phyloP scores from a whole-genome alignment of 2,329 filamentous ascomycete species.

The Aspergillus sp. region DNA sequence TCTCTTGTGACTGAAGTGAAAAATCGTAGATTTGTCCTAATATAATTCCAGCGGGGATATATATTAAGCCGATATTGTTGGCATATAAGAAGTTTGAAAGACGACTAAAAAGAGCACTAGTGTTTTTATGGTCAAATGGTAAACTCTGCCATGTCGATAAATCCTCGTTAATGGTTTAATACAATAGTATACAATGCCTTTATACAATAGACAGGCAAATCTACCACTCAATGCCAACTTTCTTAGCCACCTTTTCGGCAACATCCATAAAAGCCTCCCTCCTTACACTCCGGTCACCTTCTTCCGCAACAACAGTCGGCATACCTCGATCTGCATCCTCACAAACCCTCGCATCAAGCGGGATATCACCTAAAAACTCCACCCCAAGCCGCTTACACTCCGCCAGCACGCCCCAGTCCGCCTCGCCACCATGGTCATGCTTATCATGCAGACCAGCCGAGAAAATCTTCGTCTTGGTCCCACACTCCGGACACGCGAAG shows the following conservation, averaged over 20 bases:
- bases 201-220: background rate
- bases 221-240: slow-evolving; percentile 45
- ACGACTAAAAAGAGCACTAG: no score
- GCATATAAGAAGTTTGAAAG: no score
- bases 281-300: slow-evolving; percentile 63
- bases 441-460: slow-evolving; percentile 45
- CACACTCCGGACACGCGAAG: slow-evolving; percentile 77
- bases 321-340: slow-evolving; percentile 83
- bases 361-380: slow-evolving; percentile 83
- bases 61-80: no score
- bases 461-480: slow-evolving; percentile 73
- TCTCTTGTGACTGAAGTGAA: no score
- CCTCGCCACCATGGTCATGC: slow-evolving; percentile 14
- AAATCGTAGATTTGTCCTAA: no score
- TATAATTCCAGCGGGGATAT: no score
- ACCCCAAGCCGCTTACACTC: slow-evolving; percentile 73
- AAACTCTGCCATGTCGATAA: no score
- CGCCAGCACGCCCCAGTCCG: slow-evolving; percentile 61
- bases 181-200: no score
- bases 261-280: slow-evolving; percentile 71
- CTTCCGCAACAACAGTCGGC: slow-evolving; percentile 86
- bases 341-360: slow-evolving; percentile 81
- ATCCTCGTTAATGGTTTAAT: no score
- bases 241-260: slow-evolving; percentile 54
- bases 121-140: no score